Percentiles rank a stretch among this genome's conserved stretches.
These are phyloP conservation scores for Sutorius australiensis DNA, from an alignment of 768 basidiomycete genomes.

Conservation along the genomic window DNA sequence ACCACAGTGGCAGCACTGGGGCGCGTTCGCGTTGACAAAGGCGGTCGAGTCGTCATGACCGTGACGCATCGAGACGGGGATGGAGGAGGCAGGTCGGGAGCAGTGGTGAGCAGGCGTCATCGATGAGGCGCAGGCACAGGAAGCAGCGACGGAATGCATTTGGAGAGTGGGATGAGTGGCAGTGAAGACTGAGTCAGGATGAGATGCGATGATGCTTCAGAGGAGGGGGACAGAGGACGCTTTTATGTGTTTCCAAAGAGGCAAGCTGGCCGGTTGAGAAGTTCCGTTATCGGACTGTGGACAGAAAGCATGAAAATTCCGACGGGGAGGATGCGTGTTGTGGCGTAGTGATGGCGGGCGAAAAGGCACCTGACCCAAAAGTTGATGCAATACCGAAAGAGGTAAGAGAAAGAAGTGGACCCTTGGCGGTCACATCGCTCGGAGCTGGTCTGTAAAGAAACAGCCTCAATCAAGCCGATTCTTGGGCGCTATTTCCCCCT, in stretches of 20 bases:
- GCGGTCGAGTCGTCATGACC: slow-evolving; percentile 27
- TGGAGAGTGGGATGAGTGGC: not conserved
- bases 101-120: slow-evolving; percentile 3
- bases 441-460: slow-evolving; percentile 19
- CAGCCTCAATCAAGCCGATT: slow-evolving; percentile 20
- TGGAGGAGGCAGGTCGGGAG: slow-evolving; percentile 11
- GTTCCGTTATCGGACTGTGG: slow-evolving; percentile 37
- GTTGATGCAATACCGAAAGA: slow-evolving; percentile 17
- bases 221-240: slow-evolving; percentile 3
- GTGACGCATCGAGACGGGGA: slow-evolving; percentile 24
- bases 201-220: slow-evolving; percentile 2
- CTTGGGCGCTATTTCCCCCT: slow-evolving; percentile 21
- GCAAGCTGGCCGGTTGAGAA: slow-evolving; percentile 28
- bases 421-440: slow-evolving; percentile 33
- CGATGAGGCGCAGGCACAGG: slow-evolving; percentile 12
- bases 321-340: slow-evolving; percentile 36
- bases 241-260: slow-evolving; percentile 28
- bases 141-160: slow-evolving; percentile 22
- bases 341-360: slow-evolving; percentile 36
- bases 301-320: slow-evolving; percentile 32
- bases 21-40: slow-evolving; percentile 51
- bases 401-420: slow-evolving; percentile 16
- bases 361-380: slow-evolving; percentile 30
- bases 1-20: slow-evolving; percentile 78
- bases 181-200: not conserved